Conservation (phyloP, 192 early-diverging fungal genomes). For the Rhizophlyctis rosea region DNA sequence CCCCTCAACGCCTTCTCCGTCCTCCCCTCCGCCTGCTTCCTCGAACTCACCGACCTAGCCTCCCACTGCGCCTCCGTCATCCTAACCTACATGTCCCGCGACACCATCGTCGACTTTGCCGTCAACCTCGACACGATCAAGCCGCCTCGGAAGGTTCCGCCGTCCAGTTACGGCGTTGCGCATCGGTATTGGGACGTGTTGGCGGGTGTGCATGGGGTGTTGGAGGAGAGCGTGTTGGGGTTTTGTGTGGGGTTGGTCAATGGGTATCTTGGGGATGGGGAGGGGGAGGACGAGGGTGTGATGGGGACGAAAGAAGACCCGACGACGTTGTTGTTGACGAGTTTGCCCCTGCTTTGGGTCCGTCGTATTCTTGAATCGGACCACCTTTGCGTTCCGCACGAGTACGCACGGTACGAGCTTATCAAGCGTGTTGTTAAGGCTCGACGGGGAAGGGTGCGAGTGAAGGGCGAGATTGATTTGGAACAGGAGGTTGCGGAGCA, state of each 20-base stretch:
- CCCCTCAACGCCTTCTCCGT: slow-evolving; percentile 13
- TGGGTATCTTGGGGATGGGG: not conserved
- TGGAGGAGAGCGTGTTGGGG: slow-evolving; percentile 8
- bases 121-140: slow-evolving; percentile 21
- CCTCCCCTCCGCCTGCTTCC: slow-evolving; percentile 36
- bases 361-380: slow-evolving; percentile 22
- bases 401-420: slow-evolving; percentile 43
- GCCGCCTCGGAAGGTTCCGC: not conserved
- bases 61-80: slow-evolving; percentile 19
- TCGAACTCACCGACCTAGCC: slow-evolving; percentile 28
- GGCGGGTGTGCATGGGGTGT: not conserved
- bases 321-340: slow-evolving; percentile 1
- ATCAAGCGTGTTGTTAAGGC: slow-evolving; percentile 29
- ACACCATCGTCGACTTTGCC: slow-evolving; percentile 21
- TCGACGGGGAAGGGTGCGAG: slow-evolving; percentile 14
- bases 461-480: slow-evolving; percentile 4
- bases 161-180: slow-evolving; percentile 8
- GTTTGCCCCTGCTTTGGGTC: slow-evolving; percentile 24
- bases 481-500: slow-evolving; percentile 2
- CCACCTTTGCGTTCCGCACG: slow-evolving; percentile 28
- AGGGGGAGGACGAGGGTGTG: not conserved
- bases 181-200: slow-evolving; percentile 19
- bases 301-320: not conserved
- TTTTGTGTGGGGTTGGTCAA: slow-evolving; percentile 19
- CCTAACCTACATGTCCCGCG: slow-evolving; percentile 11